phyloP scores from a whole-genome alignment of 768 basidiomycete species.

The Naganishia vishniacii region DNA sequence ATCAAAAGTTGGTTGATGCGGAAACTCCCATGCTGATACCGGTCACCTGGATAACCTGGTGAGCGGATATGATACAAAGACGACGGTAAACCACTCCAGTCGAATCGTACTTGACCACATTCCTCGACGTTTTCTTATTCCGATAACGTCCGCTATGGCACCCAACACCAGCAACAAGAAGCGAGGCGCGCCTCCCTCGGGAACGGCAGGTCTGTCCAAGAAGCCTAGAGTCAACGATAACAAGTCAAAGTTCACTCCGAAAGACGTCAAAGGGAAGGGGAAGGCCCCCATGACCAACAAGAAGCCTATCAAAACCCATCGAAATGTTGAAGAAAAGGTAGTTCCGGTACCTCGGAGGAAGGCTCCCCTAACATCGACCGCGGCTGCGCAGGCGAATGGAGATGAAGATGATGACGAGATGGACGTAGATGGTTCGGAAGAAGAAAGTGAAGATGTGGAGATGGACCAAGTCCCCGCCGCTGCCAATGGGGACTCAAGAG shows the following conservation, averaged over 20 bases:
- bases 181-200: neutral
- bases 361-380: slow-evolving; percentile 20
- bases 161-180: slow-evolving; percentile 12
- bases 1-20: neutral
- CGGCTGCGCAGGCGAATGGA: slow-evolving; percentile 29
- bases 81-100: neutral
- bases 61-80: neutral
- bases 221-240: slow-evolving; percentile 11
- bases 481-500: slow-evolving; percentile 18
- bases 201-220: neutral
- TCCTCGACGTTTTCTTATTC: too few species aligned
- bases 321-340: slow-evolving; percentile 8
- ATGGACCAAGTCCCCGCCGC: slow-evolving; percentile 26
- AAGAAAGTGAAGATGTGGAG: slow-evolving; percentile 24
- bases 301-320: slow-evolving; percentile 15
- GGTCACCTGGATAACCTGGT: too few species aligned
- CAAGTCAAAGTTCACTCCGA: slow-evolving; percentile 44
- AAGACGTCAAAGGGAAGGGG: slow-evolving; percentile 37
- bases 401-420: slow-evolving; percentile 34
- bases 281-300: slow-evolving; percentile 30
- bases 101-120: neutral
- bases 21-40: neutral
- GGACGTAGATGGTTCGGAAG: slow-evolving; percentile 34
- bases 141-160: neutral
- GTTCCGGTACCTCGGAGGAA: slow-evolving; percentile 19